Percentiles rank a stretch among this genome's conserved stretches.
phyloP scores from a whole-genome alignment of 768 basidiomycete species.

The Exidia glandulosa region DNA sequence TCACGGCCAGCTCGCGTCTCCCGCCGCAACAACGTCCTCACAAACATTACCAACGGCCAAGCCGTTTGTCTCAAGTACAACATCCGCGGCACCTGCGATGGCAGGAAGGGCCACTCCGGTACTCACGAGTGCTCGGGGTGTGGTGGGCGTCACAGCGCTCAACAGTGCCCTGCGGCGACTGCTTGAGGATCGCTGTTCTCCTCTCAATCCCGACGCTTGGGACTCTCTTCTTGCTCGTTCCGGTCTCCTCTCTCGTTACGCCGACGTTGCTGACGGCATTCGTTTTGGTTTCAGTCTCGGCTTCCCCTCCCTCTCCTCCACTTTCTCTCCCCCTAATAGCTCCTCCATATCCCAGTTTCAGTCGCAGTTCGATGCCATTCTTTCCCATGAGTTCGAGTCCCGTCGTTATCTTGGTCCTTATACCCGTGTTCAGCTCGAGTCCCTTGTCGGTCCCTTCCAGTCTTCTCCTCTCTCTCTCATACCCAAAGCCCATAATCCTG shows the following conservation, averaged over 20 bases:
- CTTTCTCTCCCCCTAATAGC: conserved; percentile 22
- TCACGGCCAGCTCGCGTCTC: conserved; percentile 7
- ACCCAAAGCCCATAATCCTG: conserved; percentile 23
- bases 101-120: not conserved
- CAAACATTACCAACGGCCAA: conserved; percentile 12
- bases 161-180: conserved; percentile 26
- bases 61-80: conserved; percentile 29
- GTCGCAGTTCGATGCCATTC: conserved; percentile 10
- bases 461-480: conserved; percentile 27
- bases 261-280: conserved; percentile 14
- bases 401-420: conserved; percentile 24
- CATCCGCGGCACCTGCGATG: conserved; percentile 13
- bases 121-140: not conserved
- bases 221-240: conserved; percentile 7
- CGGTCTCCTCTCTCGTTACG: conserved; percentile 16
- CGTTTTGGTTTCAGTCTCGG: conserved; percentile 23
- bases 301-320: conserved; percentile 20
- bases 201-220: conserved; percentile 24
- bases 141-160: conserved; percentile 25
- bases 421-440: conserved; percentile 14
- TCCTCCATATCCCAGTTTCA: conserved; percentile 8
- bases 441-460: conserved; percentile 27
- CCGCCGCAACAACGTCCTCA: conserved; percentile 9
- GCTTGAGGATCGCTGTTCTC: conserved; percentile 17
- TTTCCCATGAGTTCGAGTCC: conserved; percentile 4